Conservation (phyloP, 2,329 filamentous ascomycete species). For the Geoglossum cookeanum region DNA sequence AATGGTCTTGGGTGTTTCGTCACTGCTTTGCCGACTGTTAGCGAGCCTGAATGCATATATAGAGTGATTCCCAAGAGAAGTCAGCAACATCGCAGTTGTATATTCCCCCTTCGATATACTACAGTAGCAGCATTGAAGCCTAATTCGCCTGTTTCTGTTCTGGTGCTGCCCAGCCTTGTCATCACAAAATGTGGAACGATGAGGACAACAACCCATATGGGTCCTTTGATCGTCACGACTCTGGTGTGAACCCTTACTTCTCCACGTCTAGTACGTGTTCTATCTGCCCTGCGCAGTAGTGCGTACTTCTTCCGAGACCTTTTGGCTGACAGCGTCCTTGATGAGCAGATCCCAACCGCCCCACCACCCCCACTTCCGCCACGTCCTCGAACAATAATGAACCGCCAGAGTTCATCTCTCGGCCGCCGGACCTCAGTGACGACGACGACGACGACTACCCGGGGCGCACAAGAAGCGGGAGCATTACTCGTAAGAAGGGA, state of each 20-base stretch:
- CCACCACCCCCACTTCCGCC: conserved; percentile 47
- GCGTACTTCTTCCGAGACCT: background rate
- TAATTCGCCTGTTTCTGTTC: background rate
- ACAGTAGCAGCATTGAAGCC: background rate
- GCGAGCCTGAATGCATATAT: background rate
- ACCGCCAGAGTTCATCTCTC: conserved; percentile 35
- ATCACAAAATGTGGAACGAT: conserved; percentile 78
- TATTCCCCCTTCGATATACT: background rate
- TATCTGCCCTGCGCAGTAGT: background rate
- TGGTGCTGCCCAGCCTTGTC: background rate
- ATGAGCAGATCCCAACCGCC: conserved; percentile 35
- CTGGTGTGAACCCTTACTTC: conserved; percentile 44
- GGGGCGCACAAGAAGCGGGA: conserved; percentile 29
- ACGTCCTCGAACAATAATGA: conserved; percentile 51
- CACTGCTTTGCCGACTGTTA: background rate
- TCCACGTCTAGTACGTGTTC: conserved; percentile 32
- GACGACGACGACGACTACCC: conserved; percentile 34
- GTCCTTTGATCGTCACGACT: conserved; percentile 75
- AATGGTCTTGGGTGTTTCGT: background rate
- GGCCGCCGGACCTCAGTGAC: conserved; percentile 34
- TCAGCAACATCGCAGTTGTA: too few relatives aligned
- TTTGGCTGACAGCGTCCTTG: background rate
- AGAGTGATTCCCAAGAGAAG: too few relatives aligned
- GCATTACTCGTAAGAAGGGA: conserved; percentile 46
- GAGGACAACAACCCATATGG: conserved; percentile 98